Evolutionary conservation across 2,329 filamentous ascomycete genomes (phyloP), one percentile per base, ranked within the genome.

Genomic region (Aspergillus hortae): DNA sequence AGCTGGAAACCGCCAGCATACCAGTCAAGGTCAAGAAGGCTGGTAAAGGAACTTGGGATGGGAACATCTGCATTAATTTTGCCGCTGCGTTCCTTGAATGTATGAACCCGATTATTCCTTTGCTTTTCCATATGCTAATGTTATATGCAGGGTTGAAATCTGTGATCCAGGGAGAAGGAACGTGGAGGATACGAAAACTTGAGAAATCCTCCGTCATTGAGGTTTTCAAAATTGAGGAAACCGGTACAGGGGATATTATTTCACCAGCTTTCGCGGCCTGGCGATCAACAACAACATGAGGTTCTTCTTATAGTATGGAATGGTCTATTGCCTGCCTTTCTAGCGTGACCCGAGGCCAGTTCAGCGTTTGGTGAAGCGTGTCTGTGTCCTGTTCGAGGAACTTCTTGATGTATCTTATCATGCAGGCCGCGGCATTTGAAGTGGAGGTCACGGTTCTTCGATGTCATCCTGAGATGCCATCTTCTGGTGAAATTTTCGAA

Each of bases 51-150:
- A 83, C 81, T 44, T 99, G 94, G 94, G 89, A 97, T 73, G 92
- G 90, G 15, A 92, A 96, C 66, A 82, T 88, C 59, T 96, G 92
- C 66, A 94, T 97, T 65, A 96, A 95, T 61, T 96, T 96, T 73
- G 85, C 90, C 1, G 84, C 83, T 1, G 78, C 74, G 0, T 89
- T 97, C 61, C 72, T 97, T 14, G 85, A 86, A 6, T 95, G 89
- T 90, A 70, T 71, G 85, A 6, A 33, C 12, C 23, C 2, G 12
- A 10, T 2, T 17, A 42, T 44, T n/a, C 5, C 23, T 33, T 1
- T 14, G 19, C 14, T 33, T 40, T n/a, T 4, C n/a, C 21, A 3
- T 4, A 15, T 19, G 14, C 38, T 15, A 44, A 52, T 15, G 19
- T 51, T 38, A 52, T 43, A 42, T 6, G 23, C 45, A 90, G 87